Evolutionary conservation across 2,329 filamentous ascomycete genomes (phyloP).

Genomic region (Verruconis gallopava): DNA sequence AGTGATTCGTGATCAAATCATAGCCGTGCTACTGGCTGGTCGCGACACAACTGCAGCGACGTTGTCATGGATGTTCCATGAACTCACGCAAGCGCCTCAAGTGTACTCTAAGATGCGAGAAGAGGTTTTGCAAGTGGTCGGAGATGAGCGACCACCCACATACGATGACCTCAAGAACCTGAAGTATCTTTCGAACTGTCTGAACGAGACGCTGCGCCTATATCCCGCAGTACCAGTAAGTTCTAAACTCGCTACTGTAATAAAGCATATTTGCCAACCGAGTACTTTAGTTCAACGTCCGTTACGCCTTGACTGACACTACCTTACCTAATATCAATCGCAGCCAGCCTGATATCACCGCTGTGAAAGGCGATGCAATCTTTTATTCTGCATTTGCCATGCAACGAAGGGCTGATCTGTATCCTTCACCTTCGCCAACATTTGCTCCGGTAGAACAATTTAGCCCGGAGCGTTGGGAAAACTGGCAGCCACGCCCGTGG

Average conservation of each 20-base stretch:
- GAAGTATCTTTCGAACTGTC: constrained; percentile 52
- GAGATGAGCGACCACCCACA: constrained; percentile 45
- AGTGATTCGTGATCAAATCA: constrained; percentile 71
- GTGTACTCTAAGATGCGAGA: constrained; percentile 54
- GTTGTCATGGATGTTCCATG: constrained; percentile 70
- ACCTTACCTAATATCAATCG: constrained; percentile 36
- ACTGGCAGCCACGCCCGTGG: constrained; percentile 37
- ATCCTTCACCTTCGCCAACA: constrained; percentile 25
- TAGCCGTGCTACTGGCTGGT: constrained; percentile 61
- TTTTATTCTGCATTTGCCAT: constrained; percentile 35
- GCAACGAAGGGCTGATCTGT: constrained; percentile 38
- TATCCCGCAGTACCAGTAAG: constrained; percentile 32
- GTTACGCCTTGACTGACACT: constrained; percentile 32
- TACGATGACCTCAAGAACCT: constrained; percentile 77
- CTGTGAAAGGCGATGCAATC: constrained; percentile 30
- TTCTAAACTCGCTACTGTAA: neutral
- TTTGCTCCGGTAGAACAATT: constrained; percentile 31
- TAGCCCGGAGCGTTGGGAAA: constrained; percentile 36
- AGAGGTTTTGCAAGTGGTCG: constrained; percentile 59
- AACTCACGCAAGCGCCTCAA: constrained; percentile 61
- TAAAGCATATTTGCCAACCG: neutral
- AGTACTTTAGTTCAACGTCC: constrained; percentile 29
- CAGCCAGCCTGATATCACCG: constrained; percentile 29
- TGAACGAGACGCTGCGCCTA: constrained; percentile 32
- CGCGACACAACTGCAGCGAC: constrained; percentile 78